Evolutionary conservation across 345 rosid genomes (phyloP), one percentile per base, ranked within the genome.

Genomic region (Cardiospermum halicacabum): DNA sequence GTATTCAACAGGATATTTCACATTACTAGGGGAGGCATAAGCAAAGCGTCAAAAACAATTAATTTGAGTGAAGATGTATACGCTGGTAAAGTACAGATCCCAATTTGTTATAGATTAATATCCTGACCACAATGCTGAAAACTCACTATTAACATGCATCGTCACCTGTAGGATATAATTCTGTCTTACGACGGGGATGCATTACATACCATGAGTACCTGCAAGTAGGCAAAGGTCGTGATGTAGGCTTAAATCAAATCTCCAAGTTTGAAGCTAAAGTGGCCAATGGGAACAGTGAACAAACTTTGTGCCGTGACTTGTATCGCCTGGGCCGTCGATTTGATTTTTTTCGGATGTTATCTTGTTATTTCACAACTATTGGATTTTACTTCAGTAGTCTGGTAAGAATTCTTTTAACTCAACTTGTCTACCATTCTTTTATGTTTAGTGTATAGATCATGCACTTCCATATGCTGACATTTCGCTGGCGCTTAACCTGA

Each of bases 211-310:
- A 85, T 12, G 98, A 93, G 79, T 93, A 93, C 68, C 72, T 93
- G 58, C 97, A 93, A 84, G 94, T 93, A 60, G 98, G 98, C 40
- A 93, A 93, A 79, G 98, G 98, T 62, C 98, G 98, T 65, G 98
- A 93, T 53, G 98, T 90, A 51, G 98, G 98, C 72, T 82, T 93
- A 49, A 93, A 82, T 78, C 98, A 93, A 72, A 93, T 93, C 73
- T 93, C 98, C 0, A 93, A 83, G 78, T 93, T 90, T 74, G 98
- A 93, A 75, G 98, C 98, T 74, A 93, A 93, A 78, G 93, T 93
- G 48, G 93, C 96, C 32, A 93, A 93, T 71, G 97, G 98, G 57
- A 93, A 90, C 77, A 93, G 98, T 34, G 98, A 93, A 67, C 98
- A 93, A 77, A 88, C 97, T 40, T 40, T 93, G 58, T 84, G 96